Percentiles rank a stretch among this genome's conserved stretches.
Conservation (phyloP, 139 green algal genomes). For the Asterochloris erici region DNA sequence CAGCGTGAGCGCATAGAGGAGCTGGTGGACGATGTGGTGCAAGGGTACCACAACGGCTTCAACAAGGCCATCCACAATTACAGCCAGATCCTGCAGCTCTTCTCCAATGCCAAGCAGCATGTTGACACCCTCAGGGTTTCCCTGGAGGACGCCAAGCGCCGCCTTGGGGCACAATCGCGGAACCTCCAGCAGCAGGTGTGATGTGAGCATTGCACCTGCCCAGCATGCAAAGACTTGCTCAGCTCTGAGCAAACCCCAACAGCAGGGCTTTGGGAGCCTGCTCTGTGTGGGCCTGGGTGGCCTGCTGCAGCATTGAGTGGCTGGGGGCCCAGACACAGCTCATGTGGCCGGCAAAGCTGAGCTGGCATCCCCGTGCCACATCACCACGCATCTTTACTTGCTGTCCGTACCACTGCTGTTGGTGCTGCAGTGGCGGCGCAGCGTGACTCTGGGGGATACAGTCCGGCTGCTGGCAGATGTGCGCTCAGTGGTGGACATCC, state of each 20-base stretch:
- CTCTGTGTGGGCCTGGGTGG: too few relatives aligned
- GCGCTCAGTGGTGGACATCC: slow-evolving; percentile 48
- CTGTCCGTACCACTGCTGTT: background rate
- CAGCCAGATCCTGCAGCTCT: slow-evolving; percentile 76
- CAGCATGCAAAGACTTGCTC: background rate
- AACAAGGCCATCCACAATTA: slow-evolving; percentile 87
- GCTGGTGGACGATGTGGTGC: slow-evolving; percentile 67
- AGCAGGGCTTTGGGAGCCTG: too few relatives aligned
- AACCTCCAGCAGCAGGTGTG: slow-evolving; percentile 42
- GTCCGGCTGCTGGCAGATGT: slow-evolving; percentile 68
- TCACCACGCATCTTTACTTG: too few relatives aligned
- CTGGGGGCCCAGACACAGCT: too few relatives aligned
- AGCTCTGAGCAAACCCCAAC: background rate
- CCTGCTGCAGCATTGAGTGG: too few relatives aligned
- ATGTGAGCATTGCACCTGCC: background rate
- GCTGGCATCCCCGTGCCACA: too few relatives aligned
- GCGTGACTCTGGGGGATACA: slow-evolving; percentile 48
- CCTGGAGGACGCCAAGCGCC: slow-evolving; percentile 49
- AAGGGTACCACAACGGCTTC: slow-evolving; percentile 76
- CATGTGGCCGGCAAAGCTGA: too few relatives aligned
- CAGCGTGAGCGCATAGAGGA: slow-evolving; percentile 44
- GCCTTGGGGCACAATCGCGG: slow-evolving; percentile 54
- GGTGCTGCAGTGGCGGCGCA: slow-evolving; percentile 55
- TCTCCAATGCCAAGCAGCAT: slow-evolving; percentile 59
- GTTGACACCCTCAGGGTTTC: slow-evolving; percentile 49